Evolutionary conservation across 192 early-diverging fungal species (phyloP).

Genomic region (Gamsiella multidivaricata): DNA sequence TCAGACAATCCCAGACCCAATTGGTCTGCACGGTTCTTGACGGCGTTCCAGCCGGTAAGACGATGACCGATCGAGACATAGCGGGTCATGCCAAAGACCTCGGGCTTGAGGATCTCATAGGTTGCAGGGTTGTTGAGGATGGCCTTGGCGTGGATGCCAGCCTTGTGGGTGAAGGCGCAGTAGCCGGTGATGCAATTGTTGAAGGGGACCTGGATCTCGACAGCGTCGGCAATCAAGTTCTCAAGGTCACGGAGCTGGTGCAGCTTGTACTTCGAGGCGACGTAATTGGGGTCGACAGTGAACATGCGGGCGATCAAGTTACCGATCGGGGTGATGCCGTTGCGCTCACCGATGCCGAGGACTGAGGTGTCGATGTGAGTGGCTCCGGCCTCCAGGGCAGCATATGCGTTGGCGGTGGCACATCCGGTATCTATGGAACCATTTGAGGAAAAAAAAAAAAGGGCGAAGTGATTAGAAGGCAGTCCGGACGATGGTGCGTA

Average conservation of each 20-base stretch:
- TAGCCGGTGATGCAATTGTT: conserved; percentile 99
- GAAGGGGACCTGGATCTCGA: conserved; percentile 96
- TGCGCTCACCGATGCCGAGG: conserved; percentile 98
- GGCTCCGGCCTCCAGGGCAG: conserved; percentile 95
- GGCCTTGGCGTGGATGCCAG: conserved; percentile 99
- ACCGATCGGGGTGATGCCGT: conserved; percentile 97
- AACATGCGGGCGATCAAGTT: conserved; percentile 97
- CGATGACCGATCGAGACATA: conserved; percentile 98
- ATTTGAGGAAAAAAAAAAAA: neutral
- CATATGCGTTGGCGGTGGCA: conserved; percentile 97
- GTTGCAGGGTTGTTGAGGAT: conserved; percentile 99
- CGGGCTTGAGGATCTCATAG: conserved; percentile 97
- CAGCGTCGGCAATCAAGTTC: conserved; percentile 95
- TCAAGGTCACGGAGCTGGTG: conserved; percentile 93
- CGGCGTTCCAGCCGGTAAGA: conserved; percentile 98
- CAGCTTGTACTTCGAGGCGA: conserved; percentile 95
- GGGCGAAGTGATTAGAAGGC: neutral
- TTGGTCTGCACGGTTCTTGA: conserved; percentile 98
- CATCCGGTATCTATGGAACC: conserved; percentile 92
- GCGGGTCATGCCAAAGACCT: conserved; percentile 99
- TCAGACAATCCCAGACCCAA: conserved; percentile 86
- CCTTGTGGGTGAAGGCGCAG: conserved; percentile 99
- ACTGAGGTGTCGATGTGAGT: conserved; percentile 99
- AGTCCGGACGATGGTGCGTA: too few relatives aligned
- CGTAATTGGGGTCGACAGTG: conserved; percentile 89